Evolutionary conservation across 371 early-diverging fungal genomes (phyloP).

Genomic region (Mucor irregularis): DNA sequence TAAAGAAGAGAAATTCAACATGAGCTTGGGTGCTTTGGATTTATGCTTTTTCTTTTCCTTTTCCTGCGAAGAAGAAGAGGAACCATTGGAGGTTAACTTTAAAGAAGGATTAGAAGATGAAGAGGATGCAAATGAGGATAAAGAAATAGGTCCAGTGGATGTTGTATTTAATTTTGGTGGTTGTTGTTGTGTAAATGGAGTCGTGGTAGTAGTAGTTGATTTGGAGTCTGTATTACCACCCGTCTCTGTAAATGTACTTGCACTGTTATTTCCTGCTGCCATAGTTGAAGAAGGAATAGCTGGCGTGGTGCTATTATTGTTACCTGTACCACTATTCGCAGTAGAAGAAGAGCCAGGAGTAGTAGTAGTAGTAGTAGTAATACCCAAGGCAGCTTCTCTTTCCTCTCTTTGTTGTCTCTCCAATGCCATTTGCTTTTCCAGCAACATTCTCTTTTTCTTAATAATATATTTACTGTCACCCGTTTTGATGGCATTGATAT

Average conservation of each 20-base stretch:
- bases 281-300: conserved; percentile 5
- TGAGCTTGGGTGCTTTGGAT: conserved; percentile 25
- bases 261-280: not conserved
- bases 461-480: conserved; percentile 24
- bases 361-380: not conserved
- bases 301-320: not conserved
- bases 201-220: not conserved
- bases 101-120: too few relatives aligned
- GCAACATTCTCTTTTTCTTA: conserved; percentile 22
- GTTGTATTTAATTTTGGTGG: not conserved
- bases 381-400: too few relatives aligned
- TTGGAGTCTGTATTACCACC: not conserved
- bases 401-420: conserved; percentile 11
- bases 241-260: not conserved
- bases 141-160: conserved; percentile 5
- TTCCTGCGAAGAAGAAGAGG: not conserved
- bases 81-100: too few relatives aligned
- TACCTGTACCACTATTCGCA: not conserved
- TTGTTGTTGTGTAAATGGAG: not conserved
- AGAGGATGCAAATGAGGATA: conserved; percentile 5
- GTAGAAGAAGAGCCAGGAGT: too few relatives aligned
- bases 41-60: conserved; percentile 31
- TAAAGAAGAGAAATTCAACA: conserved; percentile 25
- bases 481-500: conserved; percentile 18
- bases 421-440: conserved; percentile 5